Percentiles rank a stretch among this genome's conserved stretches.
phyloP scores from a whole-genome alignment of 371 early-diverging fungal species.

The Massospora cicadina region DNA sequence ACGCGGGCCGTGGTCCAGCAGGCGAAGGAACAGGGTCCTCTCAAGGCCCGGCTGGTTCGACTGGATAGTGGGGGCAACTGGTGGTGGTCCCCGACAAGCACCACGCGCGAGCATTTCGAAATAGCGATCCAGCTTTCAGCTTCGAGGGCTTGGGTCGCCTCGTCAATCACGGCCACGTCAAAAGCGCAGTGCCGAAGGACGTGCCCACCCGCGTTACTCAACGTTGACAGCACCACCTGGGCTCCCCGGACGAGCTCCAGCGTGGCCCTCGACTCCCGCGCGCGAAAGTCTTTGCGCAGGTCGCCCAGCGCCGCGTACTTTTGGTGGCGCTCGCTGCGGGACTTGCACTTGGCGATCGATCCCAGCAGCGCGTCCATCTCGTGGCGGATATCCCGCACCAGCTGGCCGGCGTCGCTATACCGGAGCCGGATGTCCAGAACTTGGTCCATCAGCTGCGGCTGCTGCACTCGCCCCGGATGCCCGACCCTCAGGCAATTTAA shows the following conservation, averaged over 20 bases:
- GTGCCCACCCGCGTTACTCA: constrained; percentile 39
- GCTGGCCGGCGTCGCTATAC: constrained; percentile 51
- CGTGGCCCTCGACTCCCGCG: constrained; percentile 51
- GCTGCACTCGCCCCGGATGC: constrained; percentile 60
- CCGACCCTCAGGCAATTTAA: constrained; percentile 67
- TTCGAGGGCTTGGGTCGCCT: constrained; percentile 80
- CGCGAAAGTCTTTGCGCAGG: constrained; percentile 49
- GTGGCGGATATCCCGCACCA: constrained; percentile 53
- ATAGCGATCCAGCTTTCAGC: constrained; percentile 86
- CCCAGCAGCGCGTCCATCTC: constrained; percentile 59
- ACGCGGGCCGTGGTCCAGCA: constrained; percentile 29
- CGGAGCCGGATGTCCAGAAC: constrained; percentile 48
- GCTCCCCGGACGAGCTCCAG: constrained; percentile 38
- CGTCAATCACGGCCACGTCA: constrained; percentile 89
- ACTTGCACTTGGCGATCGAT: constrained; percentile 39
- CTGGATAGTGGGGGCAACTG: constrained; percentile 82
- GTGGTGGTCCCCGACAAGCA: constrained; percentile 89
- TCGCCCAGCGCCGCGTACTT: constrained; percentile 47
- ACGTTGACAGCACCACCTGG: constrained; percentile 36
- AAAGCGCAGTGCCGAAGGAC: constrained; percentile 41
- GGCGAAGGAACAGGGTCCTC: constrained; percentile 52
- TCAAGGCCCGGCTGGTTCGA: constrained; percentile 22
- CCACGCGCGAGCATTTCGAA: constrained; percentile 50
- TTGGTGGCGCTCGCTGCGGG: constrained; percentile 38
- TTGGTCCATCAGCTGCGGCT: constrained; percentile 46